These are phyloP conservation scores for Nannochloropsis oceanica DNA, from an alignment of 108 stramenopile genomes.

Conservation along the genomic window DNA sequence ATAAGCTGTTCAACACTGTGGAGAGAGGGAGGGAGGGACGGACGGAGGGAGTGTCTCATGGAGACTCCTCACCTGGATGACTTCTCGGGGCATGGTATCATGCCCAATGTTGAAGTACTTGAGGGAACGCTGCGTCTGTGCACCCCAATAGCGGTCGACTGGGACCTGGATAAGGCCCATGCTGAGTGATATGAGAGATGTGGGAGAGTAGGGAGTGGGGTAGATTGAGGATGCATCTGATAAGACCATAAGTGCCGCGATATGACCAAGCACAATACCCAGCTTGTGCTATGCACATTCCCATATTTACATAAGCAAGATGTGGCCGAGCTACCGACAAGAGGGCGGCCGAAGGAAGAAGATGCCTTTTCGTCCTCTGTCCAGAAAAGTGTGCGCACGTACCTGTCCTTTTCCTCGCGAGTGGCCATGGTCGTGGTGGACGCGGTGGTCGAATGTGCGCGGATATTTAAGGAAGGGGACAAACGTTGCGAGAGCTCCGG, in stretches of 20 bases:
- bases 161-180: slow-evolving; percentile 43
- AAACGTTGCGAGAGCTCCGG: background rate
- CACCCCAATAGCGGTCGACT: slow-evolving; percentile 46
- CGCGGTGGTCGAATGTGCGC: background rate
- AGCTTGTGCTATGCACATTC: too few relatives aligned
- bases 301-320: too few relatives aligned
- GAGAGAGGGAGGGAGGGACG: background rate
- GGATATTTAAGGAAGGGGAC: background rate
- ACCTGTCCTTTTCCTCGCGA: background rate
- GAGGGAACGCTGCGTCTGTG: slow-evolving; percentile 81
- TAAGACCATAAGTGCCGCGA: too few relatives aligned
- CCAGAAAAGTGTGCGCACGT: background rate
- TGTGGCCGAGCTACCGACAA: too few relatives aligned
- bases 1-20: background rate
- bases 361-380: too few relatives aligned
- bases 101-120: slow-evolving; percentile 93
- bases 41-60: background rate
- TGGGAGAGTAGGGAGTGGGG: too few relatives aligned
- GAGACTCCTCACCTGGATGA: slow-evolving; percentile 45
- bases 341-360: too few relatives aligned
- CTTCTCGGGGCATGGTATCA: slow-evolving; percentile 77
- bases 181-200: background rate
- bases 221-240: too few relatives aligned
- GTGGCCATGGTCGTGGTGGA: background rate
- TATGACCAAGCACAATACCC: too few relatives aligned